Evolutionary conservation across 371 early-diverging fungal genomes (phyloP).

Genomic region (Umbelopsis sp.): DNA sequence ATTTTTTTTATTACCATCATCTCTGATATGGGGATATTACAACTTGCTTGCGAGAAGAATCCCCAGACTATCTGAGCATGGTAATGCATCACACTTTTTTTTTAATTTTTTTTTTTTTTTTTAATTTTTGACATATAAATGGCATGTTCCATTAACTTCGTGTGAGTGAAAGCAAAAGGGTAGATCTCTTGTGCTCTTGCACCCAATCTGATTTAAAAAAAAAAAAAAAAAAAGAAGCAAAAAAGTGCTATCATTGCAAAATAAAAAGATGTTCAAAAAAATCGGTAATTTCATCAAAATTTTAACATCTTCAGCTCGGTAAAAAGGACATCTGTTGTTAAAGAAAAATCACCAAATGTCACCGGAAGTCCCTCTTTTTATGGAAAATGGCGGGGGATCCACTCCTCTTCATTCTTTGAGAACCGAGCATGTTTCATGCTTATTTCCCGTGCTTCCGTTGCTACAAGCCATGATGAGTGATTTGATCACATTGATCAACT

Average conservation of each 20-base stretch:
- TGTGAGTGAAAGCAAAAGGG: neutral
- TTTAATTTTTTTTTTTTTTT: neutral
- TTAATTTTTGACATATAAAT: too few species aligned
- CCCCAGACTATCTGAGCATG: neutral
- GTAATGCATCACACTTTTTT: neutral
- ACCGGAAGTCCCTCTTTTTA: too few species aligned
- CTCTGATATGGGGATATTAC: neutral
- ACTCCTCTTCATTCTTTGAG: neutral
- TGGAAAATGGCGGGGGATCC: neutral
- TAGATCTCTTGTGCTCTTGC: neutral
- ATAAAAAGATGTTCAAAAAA: neutral
- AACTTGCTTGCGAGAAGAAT: slow-evolving; percentile 13
- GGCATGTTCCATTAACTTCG: neutral
- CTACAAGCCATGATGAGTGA: too few species aligned
- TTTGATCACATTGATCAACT: too few species aligned
- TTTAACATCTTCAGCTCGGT: neutral
- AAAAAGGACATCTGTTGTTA: too few species aligned
- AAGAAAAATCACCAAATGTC: too few species aligned
- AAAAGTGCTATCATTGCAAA: neutral
- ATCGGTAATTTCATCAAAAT: neutral
- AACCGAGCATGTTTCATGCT: neutral
- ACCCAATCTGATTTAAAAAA: too few species aligned
- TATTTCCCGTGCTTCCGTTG: too few species aligned
- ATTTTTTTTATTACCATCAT: neutral
- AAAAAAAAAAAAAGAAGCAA: neutral